phyloP scores from a whole-genome alignment of 2,329 filamentous ascomycete species.

The Colletotrichum camelliae region DNA sequence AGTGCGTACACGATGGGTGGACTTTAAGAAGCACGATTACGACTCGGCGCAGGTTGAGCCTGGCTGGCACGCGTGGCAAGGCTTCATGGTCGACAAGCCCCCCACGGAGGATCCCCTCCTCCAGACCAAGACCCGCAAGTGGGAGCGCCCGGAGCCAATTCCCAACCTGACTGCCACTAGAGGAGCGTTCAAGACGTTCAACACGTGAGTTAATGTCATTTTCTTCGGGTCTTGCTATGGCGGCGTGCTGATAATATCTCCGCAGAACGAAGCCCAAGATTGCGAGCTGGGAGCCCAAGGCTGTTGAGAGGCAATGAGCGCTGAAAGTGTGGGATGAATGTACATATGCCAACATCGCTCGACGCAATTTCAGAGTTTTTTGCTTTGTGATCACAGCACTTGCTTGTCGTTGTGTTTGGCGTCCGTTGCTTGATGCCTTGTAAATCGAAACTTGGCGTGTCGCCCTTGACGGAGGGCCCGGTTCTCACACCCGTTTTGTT shows the following conservation, averaged over 20 bases:
- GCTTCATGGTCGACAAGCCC: constrained; percentile 88
- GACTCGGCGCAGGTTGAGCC: constrained; percentile 89
- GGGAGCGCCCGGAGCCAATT: constrained; percentile 75
- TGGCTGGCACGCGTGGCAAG: constrained; percentile 98
- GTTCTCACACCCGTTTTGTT: too few species aligned
- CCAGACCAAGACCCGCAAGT: constrained; percentile 69
- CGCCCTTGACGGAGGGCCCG: too few species aligned
- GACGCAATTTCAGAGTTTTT: constrained; percentile 6
- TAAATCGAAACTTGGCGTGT: too few species aligned
- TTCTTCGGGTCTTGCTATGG: not conserved
- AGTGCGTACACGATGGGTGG: constrained; percentile 97
- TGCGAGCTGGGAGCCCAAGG: constrained; percentile 54
- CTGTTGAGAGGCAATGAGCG: constrained; percentile 26
- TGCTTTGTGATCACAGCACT: constrained; percentile 1
- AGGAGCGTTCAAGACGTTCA: constrained; percentile 91
- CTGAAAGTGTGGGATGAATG: not conserved
- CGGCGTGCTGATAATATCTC: not conserved
- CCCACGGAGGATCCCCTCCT: constrained; percentile 79
- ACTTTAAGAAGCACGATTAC: constrained; percentile 89
- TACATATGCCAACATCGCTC: constrained; percentile 17
- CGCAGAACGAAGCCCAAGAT: constrained; percentile 60
- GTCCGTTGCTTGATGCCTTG: not conserved
- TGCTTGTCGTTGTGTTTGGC: not conserved
- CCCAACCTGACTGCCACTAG: constrained; percentile 78
- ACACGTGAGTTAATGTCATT: constrained; percentile 72